A percentile compares a stretch with the other conserved stretches of the same genome.
These are phyloP conservation scores for Fusarium brachygibbosum DNA, from an alignment of 2,329 filamentous ascomycete genomes.

Conservation along the genomic window DNA sequence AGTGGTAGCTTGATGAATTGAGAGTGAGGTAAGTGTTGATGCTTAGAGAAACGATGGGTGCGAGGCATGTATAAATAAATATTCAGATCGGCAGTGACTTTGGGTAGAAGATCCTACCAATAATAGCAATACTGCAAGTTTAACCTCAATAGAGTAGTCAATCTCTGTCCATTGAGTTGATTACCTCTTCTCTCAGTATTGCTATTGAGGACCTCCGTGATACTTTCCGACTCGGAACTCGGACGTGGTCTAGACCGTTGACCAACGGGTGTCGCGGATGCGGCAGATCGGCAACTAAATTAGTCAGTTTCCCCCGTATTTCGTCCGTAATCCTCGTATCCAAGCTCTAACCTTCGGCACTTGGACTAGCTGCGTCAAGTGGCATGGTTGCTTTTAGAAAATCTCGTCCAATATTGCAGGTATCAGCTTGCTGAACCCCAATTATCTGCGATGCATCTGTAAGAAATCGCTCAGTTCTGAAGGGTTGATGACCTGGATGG, in stretches of 20 bases:
- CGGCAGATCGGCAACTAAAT: constrained; percentile 4
- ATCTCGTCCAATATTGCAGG: neutral
- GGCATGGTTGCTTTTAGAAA: neutral
- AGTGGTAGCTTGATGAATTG: neutral
- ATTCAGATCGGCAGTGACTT: neutral
- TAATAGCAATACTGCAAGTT: neutral
- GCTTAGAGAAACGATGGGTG: neutral
- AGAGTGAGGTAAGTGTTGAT: neutral
- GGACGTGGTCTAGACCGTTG: neutral
- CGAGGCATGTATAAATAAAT: neutral
- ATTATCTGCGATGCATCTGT: neutral
- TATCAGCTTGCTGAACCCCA: too few species aligned
- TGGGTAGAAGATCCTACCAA: neutral
- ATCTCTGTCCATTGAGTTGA: too few species aligned
- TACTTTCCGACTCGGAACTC: constrained; percentile 8
- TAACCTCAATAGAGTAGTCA: neutral
- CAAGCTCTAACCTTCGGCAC: neutral
- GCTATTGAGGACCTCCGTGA: neutral
- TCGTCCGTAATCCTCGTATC: neutral
- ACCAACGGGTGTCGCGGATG: neutral
- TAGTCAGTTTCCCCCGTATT: neutral
- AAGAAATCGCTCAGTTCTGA: neutral
- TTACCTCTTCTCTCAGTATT: neutral
- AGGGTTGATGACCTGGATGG: neutral
- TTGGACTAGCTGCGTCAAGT: too few species aligned